A percentile compares a stretch with the other conserved stretches of the same genome.
Conservation (phyloP, 192 early-diverging fungal genomes). For the Backusella tuberculispora region DNA sequence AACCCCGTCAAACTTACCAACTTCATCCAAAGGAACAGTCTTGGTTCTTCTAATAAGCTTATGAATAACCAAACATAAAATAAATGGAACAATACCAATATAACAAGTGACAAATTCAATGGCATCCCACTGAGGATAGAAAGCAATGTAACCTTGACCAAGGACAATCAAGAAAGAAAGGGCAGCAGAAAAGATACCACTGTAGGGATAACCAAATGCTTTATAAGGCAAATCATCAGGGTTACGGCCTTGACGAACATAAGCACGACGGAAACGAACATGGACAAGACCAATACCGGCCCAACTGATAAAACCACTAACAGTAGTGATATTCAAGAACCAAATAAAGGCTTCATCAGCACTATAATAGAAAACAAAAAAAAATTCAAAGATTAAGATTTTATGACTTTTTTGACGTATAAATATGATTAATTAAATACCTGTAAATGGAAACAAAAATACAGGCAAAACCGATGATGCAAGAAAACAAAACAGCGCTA, state of each 20-base stretch:
- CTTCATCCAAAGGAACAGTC: slow-evolving; percentile 61
- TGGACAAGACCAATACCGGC: slow-evolving; percentile 76
- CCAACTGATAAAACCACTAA: slow-evolving; percentile 85
- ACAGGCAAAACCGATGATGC: slow-evolving; percentile 56
- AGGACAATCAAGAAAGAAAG: slow-evolving; percentile 64
- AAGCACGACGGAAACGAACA: slow-evolving; percentile 80
- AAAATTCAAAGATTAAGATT: too few species aligned
- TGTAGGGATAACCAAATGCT: slow-evolving; percentile 69
- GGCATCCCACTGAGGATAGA: slow-evolving; percentile 55
- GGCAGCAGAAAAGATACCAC: slow-evolving; percentile 63
- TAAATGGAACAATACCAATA: slow-evolving; percentile 61
- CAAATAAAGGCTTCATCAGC: slow-evolving; percentile 58
- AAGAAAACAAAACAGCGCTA: slow-evolving; percentile 52
- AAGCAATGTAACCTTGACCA: slow-evolving; percentile 63
- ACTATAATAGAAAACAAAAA: too few species aligned
- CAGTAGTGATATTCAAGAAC: slow-evolving; percentile 63
- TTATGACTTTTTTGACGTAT: too few species aligned
- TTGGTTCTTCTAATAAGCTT: slow-evolving; percentile 52
- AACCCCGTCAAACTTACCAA: slow-evolving; percentile 42
- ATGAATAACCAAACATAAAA: slow-evolving; percentile 62
- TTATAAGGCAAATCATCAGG: slow-evolving; percentile 66
- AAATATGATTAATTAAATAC: background rate
- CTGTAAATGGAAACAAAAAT: slow-evolving; percentile 55
- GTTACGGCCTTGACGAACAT: slow-evolving; percentile 65
- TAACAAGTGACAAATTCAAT: slow-evolving; percentile 62